Percentiles rank a stretch among this genome's conserved stretches.
Conservation (phyloP, 2,329 filamentous ascomycete species). For the Penicillium crustosum region DNA sequence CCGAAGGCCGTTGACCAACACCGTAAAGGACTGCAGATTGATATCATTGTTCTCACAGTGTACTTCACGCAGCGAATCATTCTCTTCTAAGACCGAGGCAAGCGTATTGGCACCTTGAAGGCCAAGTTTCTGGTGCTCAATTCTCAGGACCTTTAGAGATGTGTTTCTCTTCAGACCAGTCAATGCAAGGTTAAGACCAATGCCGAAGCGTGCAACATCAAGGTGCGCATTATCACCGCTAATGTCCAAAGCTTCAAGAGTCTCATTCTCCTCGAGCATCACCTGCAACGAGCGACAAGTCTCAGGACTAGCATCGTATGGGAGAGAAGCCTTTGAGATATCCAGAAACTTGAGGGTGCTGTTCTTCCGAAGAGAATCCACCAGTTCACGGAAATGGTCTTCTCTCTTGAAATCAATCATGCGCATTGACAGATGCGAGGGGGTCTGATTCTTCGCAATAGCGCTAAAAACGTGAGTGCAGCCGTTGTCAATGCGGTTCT, state of each 20-base stretch:
- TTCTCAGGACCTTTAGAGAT: slow-evolving; percentile 60
- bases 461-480: slow-evolving; percentile 46
- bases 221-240: slow-evolving; percentile 70
- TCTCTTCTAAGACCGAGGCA: slow-evolving; percentile 66
- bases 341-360: slow-evolving; percentile 64
- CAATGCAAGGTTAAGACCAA: slow-evolving; percentile 66
- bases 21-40: slow-evolving; percentile 67
- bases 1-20: slow-evolving; percentile 67
- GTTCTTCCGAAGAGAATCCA: slow-evolving; percentile 63
- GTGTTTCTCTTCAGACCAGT: slow-evolving; percentile 64
- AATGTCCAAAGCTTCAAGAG: slow-evolving; percentile 66
- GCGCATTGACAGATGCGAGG: slow-evolving; percentile 64
- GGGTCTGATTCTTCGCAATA: slow-evolving; percentile 55
- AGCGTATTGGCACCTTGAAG: slow-evolving; percentile 68
- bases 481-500: slow-evolving; percentile 52
- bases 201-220: slow-evolving; percentile 68
- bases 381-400: slow-evolving; percentile 61
- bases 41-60: slow-evolving; percentile 73
- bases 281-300: slow-evolving; percentile 63
- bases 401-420: slow-evolving; percentile 69
- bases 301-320: slow-evolving; percentile 66
- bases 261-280: slow-evolving; percentile 67
- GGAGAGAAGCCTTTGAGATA: slow-evolving; percentile 68
- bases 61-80: slow-evolving; percentile 62
- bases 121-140: slow-evolving; percentile 68